A percentile compares a stretch with the other conserved stretches of the same genome.
Evolutionary conservation across 225 moss, liverwort and hornwort genomes (phyloP).

Genomic region (Antitrichia curtipendula): DNA sequence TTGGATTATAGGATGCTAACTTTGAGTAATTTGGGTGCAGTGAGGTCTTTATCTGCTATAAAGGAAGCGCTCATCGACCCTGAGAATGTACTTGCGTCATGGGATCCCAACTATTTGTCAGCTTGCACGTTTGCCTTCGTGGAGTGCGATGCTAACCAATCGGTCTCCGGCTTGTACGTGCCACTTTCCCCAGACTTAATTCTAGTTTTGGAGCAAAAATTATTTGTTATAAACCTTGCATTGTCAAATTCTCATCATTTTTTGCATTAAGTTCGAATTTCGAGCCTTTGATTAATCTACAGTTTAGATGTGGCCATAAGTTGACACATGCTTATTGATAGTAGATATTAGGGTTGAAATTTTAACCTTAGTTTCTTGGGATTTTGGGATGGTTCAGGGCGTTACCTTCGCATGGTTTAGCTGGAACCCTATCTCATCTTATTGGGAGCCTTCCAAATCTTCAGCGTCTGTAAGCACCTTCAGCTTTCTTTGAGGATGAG

Average conservation of each 20-base stretch:
- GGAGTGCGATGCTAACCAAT: constrained; percentile 39
- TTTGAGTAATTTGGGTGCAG: constrained; percentile 13
- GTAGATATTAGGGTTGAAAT: neutral
- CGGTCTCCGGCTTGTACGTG: constrained; percentile 31
- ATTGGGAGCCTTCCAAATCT: constrained; percentile 50
- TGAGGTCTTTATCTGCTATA: constrained; percentile 22
- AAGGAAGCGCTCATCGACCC: constrained; percentile 40
- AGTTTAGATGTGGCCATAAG: neutral
- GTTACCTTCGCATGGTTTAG: constrained; percentile 23
- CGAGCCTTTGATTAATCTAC: neutral
- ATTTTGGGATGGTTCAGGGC: constrained; percentile 22
- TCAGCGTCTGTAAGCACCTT: constrained; percentile 38
- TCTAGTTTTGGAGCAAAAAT: neutral
- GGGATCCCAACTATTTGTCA: constrained; percentile 49
- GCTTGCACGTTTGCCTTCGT: constrained; percentile 55
- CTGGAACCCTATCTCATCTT: constrained; percentile 31
- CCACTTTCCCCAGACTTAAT: neutral
- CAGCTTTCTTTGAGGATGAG: neutral
- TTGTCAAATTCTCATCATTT: neutral
- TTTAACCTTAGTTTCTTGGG: neutral
- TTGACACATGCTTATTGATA: neutral
- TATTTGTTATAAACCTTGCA: neutral
- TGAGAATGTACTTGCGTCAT: constrained; percentile 36
- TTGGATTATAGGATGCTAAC: neutral
- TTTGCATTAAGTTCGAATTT: neutral